Conservation (phyloP, 1,139 yeast species). For the Magnusiomyces tetraspermus region DNA sequence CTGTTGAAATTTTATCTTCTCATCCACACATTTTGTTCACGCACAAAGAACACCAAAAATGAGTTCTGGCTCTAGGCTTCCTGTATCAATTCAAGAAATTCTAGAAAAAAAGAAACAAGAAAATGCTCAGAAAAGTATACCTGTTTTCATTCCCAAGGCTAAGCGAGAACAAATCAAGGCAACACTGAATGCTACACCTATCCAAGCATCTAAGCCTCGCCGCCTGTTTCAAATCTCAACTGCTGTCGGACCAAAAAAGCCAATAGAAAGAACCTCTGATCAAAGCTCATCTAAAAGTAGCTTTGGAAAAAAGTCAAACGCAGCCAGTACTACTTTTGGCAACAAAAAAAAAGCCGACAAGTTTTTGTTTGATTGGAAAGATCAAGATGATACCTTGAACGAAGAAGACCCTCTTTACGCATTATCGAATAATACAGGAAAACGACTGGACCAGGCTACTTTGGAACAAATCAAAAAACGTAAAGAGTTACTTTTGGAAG, state of each 20-base stretch:
- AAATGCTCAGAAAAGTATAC: constrained; percentile 18
- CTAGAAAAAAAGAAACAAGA: constrained; percentile 28
- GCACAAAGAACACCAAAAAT: too few relatives aligned
- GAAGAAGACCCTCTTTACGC: constrained; percentile 38
- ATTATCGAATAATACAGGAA: background rate
- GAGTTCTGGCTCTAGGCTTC: constrained; percentile 12
- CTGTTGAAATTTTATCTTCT: too few relatives aligned
- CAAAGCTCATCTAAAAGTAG: background rate
- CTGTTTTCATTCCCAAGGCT: constrained; percentile 39
- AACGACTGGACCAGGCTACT: constrained; percentile 11
- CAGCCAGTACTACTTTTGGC: background rate
- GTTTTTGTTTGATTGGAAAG: constrained; percentile 65
- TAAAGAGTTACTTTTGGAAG: constrained; percentile 1
- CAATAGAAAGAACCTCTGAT: background rate
- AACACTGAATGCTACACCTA: background rate
- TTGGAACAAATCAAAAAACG: constrained; percentile 23
- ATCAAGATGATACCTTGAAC: constrained; percentile 52
- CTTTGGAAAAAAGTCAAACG: background rate
- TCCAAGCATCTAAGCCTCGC: background rate
- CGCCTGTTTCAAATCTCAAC: background rate
- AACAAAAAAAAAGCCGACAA: constrained; percentile 24
- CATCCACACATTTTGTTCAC: too few relatives aligned
- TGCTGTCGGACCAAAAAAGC: too few relatives aligned
- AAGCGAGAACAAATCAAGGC: constrained; percentile 35
- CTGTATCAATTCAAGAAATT: constrained; percentile 40